Base-by-base conservation (phyloP, 495 filamentous ascomycete genomes). In the Hypoxylon perforatum region DNA sequence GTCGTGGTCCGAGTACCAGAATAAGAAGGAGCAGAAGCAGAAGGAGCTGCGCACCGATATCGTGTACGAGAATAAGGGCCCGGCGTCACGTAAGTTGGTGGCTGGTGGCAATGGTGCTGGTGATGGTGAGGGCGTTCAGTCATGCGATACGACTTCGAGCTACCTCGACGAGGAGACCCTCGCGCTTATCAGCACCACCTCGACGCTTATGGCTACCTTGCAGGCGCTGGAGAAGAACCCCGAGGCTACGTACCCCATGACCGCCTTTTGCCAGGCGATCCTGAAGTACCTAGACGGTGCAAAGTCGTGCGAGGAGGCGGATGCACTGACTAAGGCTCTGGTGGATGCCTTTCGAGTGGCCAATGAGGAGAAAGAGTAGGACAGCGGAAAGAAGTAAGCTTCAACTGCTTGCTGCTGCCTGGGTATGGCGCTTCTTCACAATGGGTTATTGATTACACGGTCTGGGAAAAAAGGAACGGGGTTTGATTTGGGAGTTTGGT, bases 211-310 rank as follows among this genome's bases (percentile, higher is more conserved):
- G 35, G 4, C 3, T 11, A 11, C 4, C 35, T 11, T 38, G 35
- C 10, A 18, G 12, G 12, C 23, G 3, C 36, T 54, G 4, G 17
- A 28, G 11, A 11, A 28, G 19, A 5, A 36, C 42, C 30, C 54
- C 1, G 3, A 38, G 17, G 2, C 18, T 0, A 4, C 44, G 7
- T n/a, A 42, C 3, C n/a, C 39, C 3, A 12, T 2, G 4, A 14
- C 38, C 7, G 18, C 0, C 33, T 49, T 58, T 42, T 21, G 38
- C 10, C 15, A 22, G 17, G 54, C 44, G 14, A 19, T 58, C 7
- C 11, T 14, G 41, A 19, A 23, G 17, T 58, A 49, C 56, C 39
- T 58, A 45, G 33, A 58, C 14, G 41, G 41, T 14, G 30, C 49
- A 0, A 18, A 49, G 2, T 11, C 15, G 30, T 28, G 44, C 30